Evolutionary conservation across 768 basidiomycete species (phyloP).

Genomic region (Saitozyma sp.): DNA sequence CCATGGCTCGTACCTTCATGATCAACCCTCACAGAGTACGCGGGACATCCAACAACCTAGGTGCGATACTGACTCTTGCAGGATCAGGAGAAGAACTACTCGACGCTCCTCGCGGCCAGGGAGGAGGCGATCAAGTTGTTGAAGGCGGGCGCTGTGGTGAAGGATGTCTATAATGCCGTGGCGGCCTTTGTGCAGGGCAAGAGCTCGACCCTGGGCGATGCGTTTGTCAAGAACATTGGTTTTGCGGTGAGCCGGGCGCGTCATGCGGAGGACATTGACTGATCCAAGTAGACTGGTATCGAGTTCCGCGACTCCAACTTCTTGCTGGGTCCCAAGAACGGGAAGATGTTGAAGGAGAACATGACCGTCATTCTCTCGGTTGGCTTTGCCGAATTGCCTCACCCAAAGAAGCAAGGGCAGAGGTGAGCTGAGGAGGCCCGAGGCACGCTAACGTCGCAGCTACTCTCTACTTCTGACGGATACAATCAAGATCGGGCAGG

Average conservation of each 20-base stretch:
- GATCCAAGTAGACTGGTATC: constrained; percentile 75
- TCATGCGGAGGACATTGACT: not conserved
- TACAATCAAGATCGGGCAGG: constrained; percentile 73
- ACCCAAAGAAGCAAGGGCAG: constrained; percentile 64
- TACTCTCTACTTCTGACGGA: constrained; percentile 87
- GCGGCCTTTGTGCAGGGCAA: constrained; percentile 70
- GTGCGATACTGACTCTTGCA: constrained; percentile 49
- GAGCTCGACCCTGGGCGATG: constrained; percentile 75
- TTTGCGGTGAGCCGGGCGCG: constrained; percentile 68
- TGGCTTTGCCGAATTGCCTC: constrained; percentile 79
- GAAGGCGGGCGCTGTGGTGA: constrained; percentile 72
- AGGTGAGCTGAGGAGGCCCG: constrained; percentile 59
- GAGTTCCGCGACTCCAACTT: constrained; percentile 91
- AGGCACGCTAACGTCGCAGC: constrained; percentile 54
- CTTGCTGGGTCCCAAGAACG: constrained; percentile 77
- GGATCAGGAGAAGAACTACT: constrained; percentile 90
- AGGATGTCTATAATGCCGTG: constrained; percentile 80
- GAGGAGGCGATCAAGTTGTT: constrained; percentile 70
- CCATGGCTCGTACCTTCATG: constrained; percentile 89
- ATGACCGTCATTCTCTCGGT: constrained; percentile 85
- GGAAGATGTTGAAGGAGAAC: constrained; percentile 66
- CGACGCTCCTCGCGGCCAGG: constrained; percentile 74
- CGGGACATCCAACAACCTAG: not conserved
- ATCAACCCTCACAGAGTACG: constrained; percentile 84
- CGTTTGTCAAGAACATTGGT: constrained; percentile 85